phyloP scores from a whole-genome alignment of 2,329 filamentous ascomycete species.

The Atkinsonella texensis region DNA sequence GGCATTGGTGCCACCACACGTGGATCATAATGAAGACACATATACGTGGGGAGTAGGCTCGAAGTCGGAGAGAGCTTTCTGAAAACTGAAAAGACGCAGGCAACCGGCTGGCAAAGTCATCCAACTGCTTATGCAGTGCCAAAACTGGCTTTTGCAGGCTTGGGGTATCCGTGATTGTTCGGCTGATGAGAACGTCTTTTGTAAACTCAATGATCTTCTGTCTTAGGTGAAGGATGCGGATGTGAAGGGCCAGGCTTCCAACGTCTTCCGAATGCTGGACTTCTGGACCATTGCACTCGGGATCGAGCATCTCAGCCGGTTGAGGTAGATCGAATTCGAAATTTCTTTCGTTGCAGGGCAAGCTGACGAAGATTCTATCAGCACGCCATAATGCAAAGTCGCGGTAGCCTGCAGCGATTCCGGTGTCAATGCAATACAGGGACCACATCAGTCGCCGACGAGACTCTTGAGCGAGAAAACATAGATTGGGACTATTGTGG shows the following conservation, averaged over 20 bases:
- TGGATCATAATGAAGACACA: constrained; percentile 50
- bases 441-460: constrained; percentile 32
- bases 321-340: constrained; percentile 47
- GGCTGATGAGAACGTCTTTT: constrained; percentile 26
- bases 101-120: constrained; percentile 39
- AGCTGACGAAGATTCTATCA: constrained; percentile 28
- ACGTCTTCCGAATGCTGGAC: constrained; percentile 34
- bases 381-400: constrained; percentile 32
- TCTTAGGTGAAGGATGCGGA: constrained; percentile 43
- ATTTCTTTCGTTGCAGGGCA: constrained; percentile 32
- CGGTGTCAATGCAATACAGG: constrained; percentile 30
- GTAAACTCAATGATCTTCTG: constrained; percentile 43
- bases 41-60: constrained; percentile 44
- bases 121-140: constrained; percentile 35
- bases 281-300: constrained; percentile 30
- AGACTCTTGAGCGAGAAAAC: constrained; percentile 29
- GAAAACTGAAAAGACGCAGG: constrained; percentile 46
- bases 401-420: constrained; percentile 29
- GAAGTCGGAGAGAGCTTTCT: constrained; percentile 41
- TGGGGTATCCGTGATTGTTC: constrained; percentile 29
- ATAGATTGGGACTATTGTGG: constrained; percentile 28
- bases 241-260: constrained; percentile 43
- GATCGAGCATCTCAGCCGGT: constrained; percentile 38
- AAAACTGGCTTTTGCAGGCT: constrained; percentile 30
- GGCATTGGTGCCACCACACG: constrained; percentile 46